phyloP scores from a whole-genome alignment of 129 eudicot species.

The Chrysanthemum makinoi region DNA sequence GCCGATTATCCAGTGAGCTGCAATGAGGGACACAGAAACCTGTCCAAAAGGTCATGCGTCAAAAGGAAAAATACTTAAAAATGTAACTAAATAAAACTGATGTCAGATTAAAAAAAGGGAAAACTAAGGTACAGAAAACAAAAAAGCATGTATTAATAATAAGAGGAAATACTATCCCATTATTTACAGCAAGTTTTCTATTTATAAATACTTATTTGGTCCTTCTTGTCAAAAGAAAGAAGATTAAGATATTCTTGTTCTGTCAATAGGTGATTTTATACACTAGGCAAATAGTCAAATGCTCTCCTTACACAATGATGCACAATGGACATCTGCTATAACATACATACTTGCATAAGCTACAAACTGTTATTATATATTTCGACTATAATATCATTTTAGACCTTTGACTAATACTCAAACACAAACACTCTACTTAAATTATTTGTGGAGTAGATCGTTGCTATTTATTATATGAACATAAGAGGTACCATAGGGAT shows the following conservation, averaged over 20 bases:
- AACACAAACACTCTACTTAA: not conserved
- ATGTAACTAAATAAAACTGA: not conserved
- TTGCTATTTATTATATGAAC: no score
- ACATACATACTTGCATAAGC: no score
- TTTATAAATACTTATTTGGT: no score
- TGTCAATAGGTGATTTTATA: no score
- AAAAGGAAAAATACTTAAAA: not conserved
- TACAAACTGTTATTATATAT: no score
- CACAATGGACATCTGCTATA: no score
- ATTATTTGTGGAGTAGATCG: not conserved
- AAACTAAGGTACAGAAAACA: not conserved
- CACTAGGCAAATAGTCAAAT: no score
- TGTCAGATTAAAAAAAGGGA: not conserved
- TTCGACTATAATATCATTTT: not conserved
- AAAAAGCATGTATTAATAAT: not conserved
- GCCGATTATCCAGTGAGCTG: constrained; percentile 32
- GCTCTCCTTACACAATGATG: no score
- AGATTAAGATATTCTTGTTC: not conserved
- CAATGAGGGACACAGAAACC: constrained; percentile 43
- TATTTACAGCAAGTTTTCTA: no score
- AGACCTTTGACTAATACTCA: constrained; percentile 1
- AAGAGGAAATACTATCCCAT: no score
- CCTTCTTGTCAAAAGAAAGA: not conserved
- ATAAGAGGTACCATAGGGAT: no score
- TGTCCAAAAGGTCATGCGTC: constrained; percentile 28